Base-by-base conservation (phyloP, 2,329 filamentous ascomycete genomes). In the Penicillium sp. region DNA sequence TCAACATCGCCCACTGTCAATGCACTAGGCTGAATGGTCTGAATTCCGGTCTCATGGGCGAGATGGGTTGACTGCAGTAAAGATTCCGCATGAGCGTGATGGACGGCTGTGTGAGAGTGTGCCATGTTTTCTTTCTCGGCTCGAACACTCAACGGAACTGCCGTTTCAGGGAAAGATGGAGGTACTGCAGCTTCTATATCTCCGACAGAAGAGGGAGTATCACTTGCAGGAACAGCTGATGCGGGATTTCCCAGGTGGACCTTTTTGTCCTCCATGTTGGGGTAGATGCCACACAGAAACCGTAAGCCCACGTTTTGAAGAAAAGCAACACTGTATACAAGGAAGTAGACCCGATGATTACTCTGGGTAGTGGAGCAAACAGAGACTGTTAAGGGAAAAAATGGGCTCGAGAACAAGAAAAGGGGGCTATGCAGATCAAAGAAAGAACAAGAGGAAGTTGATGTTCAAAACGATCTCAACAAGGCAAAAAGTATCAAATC, bases 201-300 rank as follows among this genome's bases (percentile, higher is more conserved):
- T 7, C 70, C 74, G 4, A 70, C 67, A 29, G 75, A 77, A n/a
- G 76, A 77, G n/a, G 76, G 74, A 6, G 75, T 77, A n/a, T 55
- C 42, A 16, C 46, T 55, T 42, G 53, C 53, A 39, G 44, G 37
- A 5, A 44, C 37, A 14, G 42, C 7, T 13, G 26, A 26, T 14
- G 37, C 37, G 19, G 53, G 26, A 5, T 37, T 19, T 23, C 37
- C 33, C 37, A 55, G n/a, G 16, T 55, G 53, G 23, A 44, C 39
- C 35, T 45, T 48, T 43, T 53, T 55, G 29, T 55, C 57, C 4
- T 55, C 57, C 57, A 59, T 59, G 21, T 14, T 35, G 26, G 11
- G 3, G 11, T n/a, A n/a, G 21, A n/a, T 46, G 43, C 14, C 26
- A 14, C 14, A 4, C 31, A 11, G 35, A 44, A 35, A 25, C 29